These are phyloP conservation scores for Paraphoma sp. DNA, from an alignment of 2,329 filamentous ascomycete species.

Conservation along the genomic window DNA sequence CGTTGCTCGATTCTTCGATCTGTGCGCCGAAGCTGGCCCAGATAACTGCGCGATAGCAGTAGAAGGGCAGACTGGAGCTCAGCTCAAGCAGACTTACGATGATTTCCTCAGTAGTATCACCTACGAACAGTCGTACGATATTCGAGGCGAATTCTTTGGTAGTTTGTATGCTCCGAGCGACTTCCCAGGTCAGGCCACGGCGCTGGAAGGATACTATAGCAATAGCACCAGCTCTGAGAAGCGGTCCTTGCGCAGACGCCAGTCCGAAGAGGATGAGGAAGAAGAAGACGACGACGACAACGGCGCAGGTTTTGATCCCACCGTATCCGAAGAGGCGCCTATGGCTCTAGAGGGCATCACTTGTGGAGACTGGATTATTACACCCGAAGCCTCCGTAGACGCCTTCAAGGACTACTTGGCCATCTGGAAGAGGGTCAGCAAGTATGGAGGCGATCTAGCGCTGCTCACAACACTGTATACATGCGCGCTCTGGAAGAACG, in stretches of 20 bases:
- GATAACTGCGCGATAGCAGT: slow-evolving; percentile 9
- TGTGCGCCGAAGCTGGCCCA: slow-evolving; percentile 58
- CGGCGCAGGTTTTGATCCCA: background rate
- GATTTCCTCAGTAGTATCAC: background rate
- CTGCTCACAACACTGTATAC: background rate
- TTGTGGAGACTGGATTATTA: slow-evolving; percentile 1
- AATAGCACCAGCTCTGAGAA: background rate
- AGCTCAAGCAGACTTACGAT: slow-evolving; percentile 1
- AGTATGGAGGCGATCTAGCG: slow-evolving; percentile 1
- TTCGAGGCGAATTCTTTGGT: background rate
- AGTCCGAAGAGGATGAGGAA: background rate
- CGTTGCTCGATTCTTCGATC: slow-evolving; percentile 57
- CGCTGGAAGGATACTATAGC: background rate
- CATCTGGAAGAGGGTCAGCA: slow-evolving; percentile 2
- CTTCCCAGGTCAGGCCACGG: background rate
- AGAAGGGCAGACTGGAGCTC: background rate
- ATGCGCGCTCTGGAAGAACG: slow-evolving; percentile 11
- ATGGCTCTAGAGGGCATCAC: slow-evolving; percentile 1
- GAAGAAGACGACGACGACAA: background rate
- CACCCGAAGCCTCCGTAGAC: background rate
- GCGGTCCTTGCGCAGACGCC: background rate
- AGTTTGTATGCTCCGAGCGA: background rate
- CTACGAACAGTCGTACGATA: background rate
- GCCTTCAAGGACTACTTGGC: slow-evolving; percentile 2
- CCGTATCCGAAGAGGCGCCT: background rate